A percentile compares a stretch with the other conserved stretches of the same genome.
Conservation (phyloP, 352 stramenopile species). For the Phytophthora pseudosyringae region DNA sequence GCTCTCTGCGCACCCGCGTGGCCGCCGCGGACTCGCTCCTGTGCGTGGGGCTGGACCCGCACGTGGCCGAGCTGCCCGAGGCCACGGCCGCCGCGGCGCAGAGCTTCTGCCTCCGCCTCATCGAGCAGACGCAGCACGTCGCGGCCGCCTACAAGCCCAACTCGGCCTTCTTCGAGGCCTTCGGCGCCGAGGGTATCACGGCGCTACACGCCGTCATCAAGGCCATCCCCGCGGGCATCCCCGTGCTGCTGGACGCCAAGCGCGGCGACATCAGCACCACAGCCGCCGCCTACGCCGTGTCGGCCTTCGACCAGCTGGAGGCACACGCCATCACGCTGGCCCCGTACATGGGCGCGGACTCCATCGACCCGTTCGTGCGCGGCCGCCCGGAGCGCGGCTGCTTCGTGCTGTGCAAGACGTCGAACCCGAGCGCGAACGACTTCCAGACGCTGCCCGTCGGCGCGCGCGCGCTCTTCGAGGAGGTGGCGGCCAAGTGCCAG, state of each 20-base stretch:
- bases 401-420: conserved; percentile 99
- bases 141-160: conserved; percentile 99
- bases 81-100: conserved; percentile 91
- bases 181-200: conserved; percentile 85
- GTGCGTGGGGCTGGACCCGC: conserved; percentile 98
- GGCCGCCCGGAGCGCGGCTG: conserved; percentile 85
- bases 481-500: conserved; percentile 91
- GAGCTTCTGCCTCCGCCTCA: conserved; percentile 95
- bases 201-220: conserved; percentile 93
- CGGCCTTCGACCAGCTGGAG: conserved; percentile 93
- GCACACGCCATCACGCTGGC: conserved; percentile 97
- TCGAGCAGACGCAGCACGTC: conserved; percentile 94
- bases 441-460: conserved; percentile 90
- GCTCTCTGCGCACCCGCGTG: conserved; percentile 85
- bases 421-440: conserved; percentile 97
- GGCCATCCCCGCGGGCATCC: conserved; percentile 91
- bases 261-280: conserved; percentile 99
- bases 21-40: conserved; percentile 95
- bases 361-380: conserved; percentile 96
- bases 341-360: conserved; percentile 99
- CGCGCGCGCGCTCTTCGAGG: conserved; percentile 79
- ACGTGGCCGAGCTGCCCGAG: conserved; percentile 83
- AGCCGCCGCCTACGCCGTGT: conserved; percentile 95
- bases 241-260: conserved; percentile 98
- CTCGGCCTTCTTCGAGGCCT: conserved; percentile 98